Evolutionary conservation across 805 yeast genomes (phyloP), one percentile per base, ranked within the genome.

Genomic region (Starmerella roubikii): DNA sequence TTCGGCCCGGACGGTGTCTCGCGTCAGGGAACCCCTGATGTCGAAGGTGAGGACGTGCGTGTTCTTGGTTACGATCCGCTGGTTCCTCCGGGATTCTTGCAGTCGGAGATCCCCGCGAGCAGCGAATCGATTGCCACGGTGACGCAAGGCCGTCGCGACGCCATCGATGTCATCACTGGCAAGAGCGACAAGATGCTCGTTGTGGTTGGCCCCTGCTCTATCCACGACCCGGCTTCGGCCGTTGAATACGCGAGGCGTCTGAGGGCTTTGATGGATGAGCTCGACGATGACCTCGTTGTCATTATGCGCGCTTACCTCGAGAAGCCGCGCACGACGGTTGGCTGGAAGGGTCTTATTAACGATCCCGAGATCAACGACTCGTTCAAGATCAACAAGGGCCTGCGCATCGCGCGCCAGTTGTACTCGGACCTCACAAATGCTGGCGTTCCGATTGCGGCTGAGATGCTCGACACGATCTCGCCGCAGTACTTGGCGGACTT

Each of bases 251-350:
- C 88, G 44, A 61, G 60, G 28, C 70, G 78, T 48, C 69, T 88
- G 51, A 72, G 73, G 59, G 65, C 65, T 43, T 64, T 83, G 40
- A 66, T 84, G 27, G 79, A 75, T 27, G 82, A 81, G 59, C 70
- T 82, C 47, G 61, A 74, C 45, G 73, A 68, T 39, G 97, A 88
- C 49, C 68, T 88, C 40, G 79, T 77, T 40, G 72, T 88, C 42
- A 72, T 88, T 48, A 88, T 88, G 98, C 79, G 98, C 67, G 97
- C 97, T 6, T 88, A 88, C 71, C 70, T 88, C 51, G 98, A 88
- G 66, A 88, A 88, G 65, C 98, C 98, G 55, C 79, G 98, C 69
- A 88, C 98, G 47, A 88, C 97, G 19, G 97, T 88, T 39, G 98
- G 98, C 49, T 88, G 98, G 98, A 88, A 88, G 65, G 98, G 98